Evolutionary conservation across 208 protist genomes (phyloP), one percentile per base, ranked within the genome.

Genomic region (Borovskyia barvae): DNA sequence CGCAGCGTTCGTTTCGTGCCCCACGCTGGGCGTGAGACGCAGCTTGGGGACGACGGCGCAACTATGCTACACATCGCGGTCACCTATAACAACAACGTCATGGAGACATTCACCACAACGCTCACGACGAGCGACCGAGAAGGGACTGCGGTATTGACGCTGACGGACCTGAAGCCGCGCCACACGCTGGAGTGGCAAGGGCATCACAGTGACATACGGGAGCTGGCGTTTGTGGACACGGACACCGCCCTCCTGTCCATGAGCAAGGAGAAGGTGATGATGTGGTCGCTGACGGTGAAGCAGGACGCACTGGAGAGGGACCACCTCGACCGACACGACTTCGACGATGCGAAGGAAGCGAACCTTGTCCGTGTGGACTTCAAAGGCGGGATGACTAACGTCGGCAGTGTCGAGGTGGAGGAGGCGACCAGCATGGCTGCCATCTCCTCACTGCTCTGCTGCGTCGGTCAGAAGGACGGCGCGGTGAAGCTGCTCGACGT

Each of bases 71-170:
- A 95, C 59, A 82, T 93, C 49, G 79, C 80, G 25, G 83, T 95
- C 20, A 88, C 75, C 6, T 93, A 85, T 68, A 85, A 82, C 71
- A 88, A 87, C 74, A 93, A 95, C 67, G 82, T 61, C 2, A 81
- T 91, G 19, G 75, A 78, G 30, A 86, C 81, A 3, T 95, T 75
- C 68, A 88, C 78, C 3, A 90, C 85, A 5, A 48, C 63, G 26
- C 71, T 90, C 39, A 90, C 83, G 36, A 67, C 52, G 30, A 82
- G 59, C 29, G 74, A 87, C 3, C 49, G 83, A 26, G 74, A 83
- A n/a, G 85, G 80, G 8, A 70, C 68, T 5, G 60, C 80, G 17
- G 80, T 69, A 53, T 77, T 60, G 60, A 85, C 78, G 3, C 82
- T 95, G 29, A 73, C 67, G 14, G 85, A 95, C 64, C 72, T 95